Base-by-base conservation (phyloP, 257 asterid species). In the Nemophila menziesii region DNA sequence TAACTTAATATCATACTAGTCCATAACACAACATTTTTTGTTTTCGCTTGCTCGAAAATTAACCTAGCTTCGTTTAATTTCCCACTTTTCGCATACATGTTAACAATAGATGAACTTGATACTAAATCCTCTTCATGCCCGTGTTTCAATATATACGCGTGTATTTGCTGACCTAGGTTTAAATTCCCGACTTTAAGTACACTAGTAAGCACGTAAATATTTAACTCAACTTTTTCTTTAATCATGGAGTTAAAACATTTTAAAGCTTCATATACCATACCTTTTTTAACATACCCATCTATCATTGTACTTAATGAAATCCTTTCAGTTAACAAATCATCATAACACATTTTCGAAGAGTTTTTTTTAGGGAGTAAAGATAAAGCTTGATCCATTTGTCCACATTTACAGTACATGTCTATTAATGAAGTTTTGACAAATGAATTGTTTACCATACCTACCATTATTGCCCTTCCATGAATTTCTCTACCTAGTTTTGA, bases 1-100 rank as follows among this genome's bases (percentile, higher is more conserved):
- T 62, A 75, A 62, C 87, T 69, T 29, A 78, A 69, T 66, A 82
- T 68, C 84, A 79, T 79, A 10, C 61, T 58, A 24, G 87, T 75
- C 85, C 92, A 82, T 7, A 69, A 60, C 49, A 82, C 94, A 5
- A 69, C 18, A 55, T 75, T 82, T 43, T 50, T 68, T 18, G 72
- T 54, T 51, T 40, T 37, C 14, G 80, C 57, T 58, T 63, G 69
- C 22, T 24, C 22, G 54, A 79, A 82, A 58, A 64, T 42, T 37
- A 64, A 57, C 72, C 46, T 49, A 42, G 92, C 66, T 40, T 72
- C 67, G 13, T 66, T 70, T 64, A 75, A 43, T 57, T 61, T 70
- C 38, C 92, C 92, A 47, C 93, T 78, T 68, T 78, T 82, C 56
- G 92, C 84, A 44, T 82, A 82, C 94, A 82, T 82, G 64, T 73